Evolutionary conservation across 345 rosid genomes (phyloP), one percentile per base, ranked within the genome.

Genomic region (Zanthoxylum bungeanum): DNA sequence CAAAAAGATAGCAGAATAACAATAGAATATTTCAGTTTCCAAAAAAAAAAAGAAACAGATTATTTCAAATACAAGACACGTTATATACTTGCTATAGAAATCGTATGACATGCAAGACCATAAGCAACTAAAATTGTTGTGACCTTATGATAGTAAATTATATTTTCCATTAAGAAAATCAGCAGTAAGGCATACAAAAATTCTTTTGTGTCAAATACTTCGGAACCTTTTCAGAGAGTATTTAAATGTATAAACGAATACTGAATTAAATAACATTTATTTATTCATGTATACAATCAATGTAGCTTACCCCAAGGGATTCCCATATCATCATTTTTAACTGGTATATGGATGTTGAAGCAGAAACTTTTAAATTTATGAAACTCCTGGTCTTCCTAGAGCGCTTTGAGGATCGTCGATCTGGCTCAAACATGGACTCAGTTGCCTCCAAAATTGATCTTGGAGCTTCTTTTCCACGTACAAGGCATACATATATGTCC

Each of bases 261-360:
- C 10, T 60, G 40, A 58, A 24, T 66, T n/a, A 74, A 70, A 64
- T 36, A 66, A 22, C 16, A 74, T 12, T 40, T 64, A 55, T 14
- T 58, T 19, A 8, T 36, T 37, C 10, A 55, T 55, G 14, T 17
- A 39, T 2, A 39, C 0, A 14, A 14, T n/a, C 36, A 21, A 16
- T 7, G 34, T 47, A 69, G 74, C 91, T 66, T 91, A 92, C 99
- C 96, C 99, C 99, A 69, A 95, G 93, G 59, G 93, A 87, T 80
- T 92, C 98, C 97, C 99, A 92, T 78, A 92, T 95, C 99, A 95
- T 91, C 99, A 95, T 92, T 80, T 95, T 95, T 68, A 95, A 80
- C 69, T 91, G 98, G 84, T 95, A 95, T 64, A 95, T 73, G 24
- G 98, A 81, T 53, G 93, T 95, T 46, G 93, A 83, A 7, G 97